A percentile compares a stretch with the other conserved stretches of the same genome.
These are phyloP conservation scores for Amanita thiersii DNA, from an alignment of 768 basidiomycete species.

Conservation along the genomic window DNA sequence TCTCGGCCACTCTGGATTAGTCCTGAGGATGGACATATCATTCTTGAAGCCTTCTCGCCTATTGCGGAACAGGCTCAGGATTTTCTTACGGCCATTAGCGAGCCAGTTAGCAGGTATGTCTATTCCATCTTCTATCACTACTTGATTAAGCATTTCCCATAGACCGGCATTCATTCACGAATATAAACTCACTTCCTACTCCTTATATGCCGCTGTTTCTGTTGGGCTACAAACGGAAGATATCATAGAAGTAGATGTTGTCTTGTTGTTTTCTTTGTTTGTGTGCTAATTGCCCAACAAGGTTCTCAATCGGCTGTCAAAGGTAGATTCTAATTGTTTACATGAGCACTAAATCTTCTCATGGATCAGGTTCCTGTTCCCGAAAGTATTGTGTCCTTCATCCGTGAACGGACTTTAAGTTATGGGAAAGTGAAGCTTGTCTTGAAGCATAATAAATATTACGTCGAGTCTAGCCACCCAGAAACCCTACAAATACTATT, in stretches of 20 bases:
- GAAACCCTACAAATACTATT: constrained; percentile 85
- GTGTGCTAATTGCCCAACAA: constrained; percentile 27
- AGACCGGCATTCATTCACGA: constrained; percentile 98
- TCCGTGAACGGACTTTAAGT: constrained; percentile 88
- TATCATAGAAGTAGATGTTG: constrained; percentile 84
- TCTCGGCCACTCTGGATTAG: constrained; percentile 96
- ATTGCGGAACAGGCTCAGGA: constrained; percentile 98
- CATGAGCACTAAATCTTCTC: constrained; percentile 4
- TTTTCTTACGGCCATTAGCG: constrained; percentile 95
- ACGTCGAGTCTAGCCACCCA: constrained; percentile 91
- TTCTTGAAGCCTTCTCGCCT: constrained; percentile 95
- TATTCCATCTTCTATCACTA: constrained; percentile 19
- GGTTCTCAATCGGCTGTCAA: constrained; percentile 77
- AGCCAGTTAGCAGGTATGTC: constrained; percentile 95
- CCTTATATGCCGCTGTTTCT: constrained; percentile 96
- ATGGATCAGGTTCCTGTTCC: constrained; percentile 81
- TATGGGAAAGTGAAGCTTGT: constrained; percentile 99
- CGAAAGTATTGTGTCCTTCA: constrained; percentile 75
- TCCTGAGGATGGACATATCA: constrained; percentile 86
- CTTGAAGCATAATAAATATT: constrained; percentile 96
- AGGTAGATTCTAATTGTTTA: constrained; percentile 32
- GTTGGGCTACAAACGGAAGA: constrained; percentile 97
- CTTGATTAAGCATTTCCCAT: constrained; percentile 13
- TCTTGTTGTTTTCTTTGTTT: constrained; percentile 14
- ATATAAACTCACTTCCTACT: constrained; percentile 97